Evolutionary conservation across 176 grass and related monocot species (phyloP), one percentile per base, ranked within the genome.

Genomic region (Stipa capillata): DNA sequence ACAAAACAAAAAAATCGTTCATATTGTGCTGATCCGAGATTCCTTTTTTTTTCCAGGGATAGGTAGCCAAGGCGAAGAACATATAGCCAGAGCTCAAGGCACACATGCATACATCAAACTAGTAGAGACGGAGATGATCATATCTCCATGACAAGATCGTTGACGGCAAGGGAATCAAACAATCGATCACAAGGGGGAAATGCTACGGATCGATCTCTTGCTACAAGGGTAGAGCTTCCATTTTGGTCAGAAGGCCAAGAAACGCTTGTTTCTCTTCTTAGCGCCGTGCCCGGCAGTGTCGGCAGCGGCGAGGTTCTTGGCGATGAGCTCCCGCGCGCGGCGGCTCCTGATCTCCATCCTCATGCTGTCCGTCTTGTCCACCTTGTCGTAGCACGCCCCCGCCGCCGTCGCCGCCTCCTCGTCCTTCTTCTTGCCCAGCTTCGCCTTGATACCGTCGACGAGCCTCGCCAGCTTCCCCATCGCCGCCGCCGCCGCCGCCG

Each of bases 311-410:
- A 97, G 94, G 85, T 93, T 97, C 86, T 97, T 97, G 73, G 84
- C 89, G 56, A 97, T 91, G 54, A 97, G 89, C 81, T 88, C 76
- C 60, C 40, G 83, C 50, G 94, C 82, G 57, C 68, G 90, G 69
- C 72, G 85, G 86, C 91, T 97, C 73, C 43, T 87, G 66, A 93
- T 93, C 85, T 97, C 94, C 62, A 97, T 78, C 65, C 91, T 65
- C 94, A 91, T 97, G 91, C 94, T 97, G 0, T 87, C 94, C 15
- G 94, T 97, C 68, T 91, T 97, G 67, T 83, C 91, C 86, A 91
- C 49, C 84, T 87, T 97, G 69, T 77, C 88, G 51, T 93, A 97
- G 37, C 47, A 39, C 54, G 54, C 73, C 36, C 47, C 37, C 18
- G 59, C 3, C 82, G 27, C 34, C 54, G 0, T 59, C 56, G 17